Conservation (phyloP, 176 grass and related monocot genomes). For the maize (Zea mays) region DNA sequence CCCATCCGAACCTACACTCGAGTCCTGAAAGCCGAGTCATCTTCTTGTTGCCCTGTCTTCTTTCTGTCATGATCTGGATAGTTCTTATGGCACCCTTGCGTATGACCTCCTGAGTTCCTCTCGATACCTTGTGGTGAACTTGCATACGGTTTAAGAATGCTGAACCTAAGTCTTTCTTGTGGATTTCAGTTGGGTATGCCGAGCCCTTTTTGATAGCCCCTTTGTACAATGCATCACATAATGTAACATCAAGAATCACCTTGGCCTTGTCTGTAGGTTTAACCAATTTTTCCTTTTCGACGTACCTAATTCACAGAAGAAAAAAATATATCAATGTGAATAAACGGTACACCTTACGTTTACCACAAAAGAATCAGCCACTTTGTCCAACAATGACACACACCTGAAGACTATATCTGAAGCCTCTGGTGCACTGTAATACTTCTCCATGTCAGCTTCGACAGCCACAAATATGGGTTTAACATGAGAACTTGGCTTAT, state of each 20-base stretch:
- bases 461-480: conserved; percentile 81
- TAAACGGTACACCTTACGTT: background rate
- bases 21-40: conserved; percentile 80
- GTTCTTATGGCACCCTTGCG: conserved; percentile 77
- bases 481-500: conserved; percentile 82
- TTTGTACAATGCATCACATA: conserved; percentile 96
- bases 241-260: conserved; percentile 68
- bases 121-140: conserved; percentile 68
- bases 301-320: conserved; percentile 59
- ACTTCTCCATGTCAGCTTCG: conserved; percentile 70
- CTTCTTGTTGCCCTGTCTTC: conserved; percentile 92
- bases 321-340: conserved; percentile 18
- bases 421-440: conserved; percentile 78
- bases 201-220: conserved; percentile 85
- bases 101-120: conserved; percentile 64
- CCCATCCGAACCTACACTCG: no score
- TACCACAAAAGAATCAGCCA: background rate
- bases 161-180: conserved; percentile 80
- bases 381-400: background rate
- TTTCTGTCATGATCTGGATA: conserved; percentile 93
- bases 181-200: conserved; percentile 71
- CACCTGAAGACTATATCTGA: conserved; percentile 87
- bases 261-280: conserved; percentile 71
- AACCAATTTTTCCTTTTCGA: conserved; percentile 97
- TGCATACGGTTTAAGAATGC: conserved; percentile 93